Conservation (phyloP, 2,329 filamentous ascomycete species). For the Scedosporium boydii region DNA sequence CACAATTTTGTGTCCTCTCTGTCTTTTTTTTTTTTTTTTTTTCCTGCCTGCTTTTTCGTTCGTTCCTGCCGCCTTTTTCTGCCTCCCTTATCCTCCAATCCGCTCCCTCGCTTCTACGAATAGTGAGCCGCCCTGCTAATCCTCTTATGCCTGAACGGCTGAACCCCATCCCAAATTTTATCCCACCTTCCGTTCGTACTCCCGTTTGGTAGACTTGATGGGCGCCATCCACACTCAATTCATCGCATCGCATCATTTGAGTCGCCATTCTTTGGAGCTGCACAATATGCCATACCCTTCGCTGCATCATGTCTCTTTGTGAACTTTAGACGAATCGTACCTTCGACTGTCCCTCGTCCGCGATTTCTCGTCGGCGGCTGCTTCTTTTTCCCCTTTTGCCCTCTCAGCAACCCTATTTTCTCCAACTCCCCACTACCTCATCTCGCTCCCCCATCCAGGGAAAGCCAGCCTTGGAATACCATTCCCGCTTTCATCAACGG, state of each 20-base stretch:
- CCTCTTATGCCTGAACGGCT: not conserved
- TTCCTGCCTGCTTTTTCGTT: not conserved
- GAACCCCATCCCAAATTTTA: constrained; percentile 6
- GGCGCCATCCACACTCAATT: not conserved
- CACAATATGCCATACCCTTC: not conserved
- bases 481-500: not conserved
- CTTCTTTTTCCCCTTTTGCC: not conserved
- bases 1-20: no score
- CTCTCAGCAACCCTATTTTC: not conserved
- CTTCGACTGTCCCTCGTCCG: not conserved
- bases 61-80: not conserved
- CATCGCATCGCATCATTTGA: constrained; percentile 1
- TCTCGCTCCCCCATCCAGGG: not conserved
- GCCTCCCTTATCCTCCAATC: not conserved
- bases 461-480: not conserved
- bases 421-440: not conserved
- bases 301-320: not conserved
- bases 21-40: not conserved
- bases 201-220: not conserved
- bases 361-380: not conserved
- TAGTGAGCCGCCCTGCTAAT: not conserved
- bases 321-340: not conserved
- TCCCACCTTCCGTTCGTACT: not conserved
- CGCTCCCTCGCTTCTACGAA: not conserved
- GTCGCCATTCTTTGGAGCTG: not conserved